Percentiles rank a stretch among this genome's conserved stretches.
Conservation (phyloP, 495 filamentous ascomycete genomes). For the Neurospora sp. region DNA sequence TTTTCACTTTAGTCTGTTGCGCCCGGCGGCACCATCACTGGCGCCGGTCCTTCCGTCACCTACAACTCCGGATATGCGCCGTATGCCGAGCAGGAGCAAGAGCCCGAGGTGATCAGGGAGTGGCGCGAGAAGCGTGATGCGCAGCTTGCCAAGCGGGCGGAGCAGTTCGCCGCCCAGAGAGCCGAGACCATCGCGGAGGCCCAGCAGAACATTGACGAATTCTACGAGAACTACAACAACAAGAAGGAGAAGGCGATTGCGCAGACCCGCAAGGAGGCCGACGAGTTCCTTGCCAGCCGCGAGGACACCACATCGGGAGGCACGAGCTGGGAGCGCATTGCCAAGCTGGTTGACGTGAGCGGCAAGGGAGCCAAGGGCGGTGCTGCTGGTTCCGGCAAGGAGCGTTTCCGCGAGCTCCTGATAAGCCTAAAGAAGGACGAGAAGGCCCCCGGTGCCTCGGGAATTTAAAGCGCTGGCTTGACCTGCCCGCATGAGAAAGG, state of each 20-base stretch:
- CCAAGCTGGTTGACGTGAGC: slow-evolving; percentile 90
- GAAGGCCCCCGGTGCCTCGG: slow-evolving; percentile 78
- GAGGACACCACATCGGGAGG: slow-evolving; percentile 90
- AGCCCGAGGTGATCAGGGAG: slow-evolving; percentile 77
- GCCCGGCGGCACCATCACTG: slow-evolving; percentile 82
- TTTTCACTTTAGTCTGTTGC: slow-evolving; percentile 56
- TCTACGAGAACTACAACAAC: slow-evolving; percentile 98
- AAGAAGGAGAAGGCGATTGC: slow-evolving; percentile 87
- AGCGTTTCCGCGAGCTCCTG: slow-evolving; percentile 87
- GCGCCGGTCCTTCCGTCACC: slow-evolving; percentile 44
- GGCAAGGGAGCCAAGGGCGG: slow-evolving; percentile 84
- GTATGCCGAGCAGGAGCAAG: slow-evolving; percentile 55
- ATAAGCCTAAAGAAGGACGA: slow-evolving; percentile 84
- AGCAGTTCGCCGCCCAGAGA: slow-evolving; percentile 68
- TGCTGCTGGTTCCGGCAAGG: slow-evolving; percentile 80
- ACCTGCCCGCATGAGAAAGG: neutral
- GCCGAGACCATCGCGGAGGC: slow-evolving; percentile 74
- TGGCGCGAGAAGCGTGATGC: slow-evolving; percentile 88
- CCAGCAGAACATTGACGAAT: slow-evolving; percentile 86
- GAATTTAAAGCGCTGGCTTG: slow-evolving; percentile 31
- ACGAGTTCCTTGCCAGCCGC: slow-evolving; percentile 77
- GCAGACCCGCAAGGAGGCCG: slow-evolving; percentile 82
- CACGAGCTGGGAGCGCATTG: slow-evolving; percentile 97
- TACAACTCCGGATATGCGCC: slow-evolving; percentile 58
- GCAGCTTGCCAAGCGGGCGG: slow-evolving; percentile 62